Evolutionary conservation across 2,329 filamentous ascomycete genomes (phyloP).

Genomic region (Claviceps pazoutovae): DNA sequence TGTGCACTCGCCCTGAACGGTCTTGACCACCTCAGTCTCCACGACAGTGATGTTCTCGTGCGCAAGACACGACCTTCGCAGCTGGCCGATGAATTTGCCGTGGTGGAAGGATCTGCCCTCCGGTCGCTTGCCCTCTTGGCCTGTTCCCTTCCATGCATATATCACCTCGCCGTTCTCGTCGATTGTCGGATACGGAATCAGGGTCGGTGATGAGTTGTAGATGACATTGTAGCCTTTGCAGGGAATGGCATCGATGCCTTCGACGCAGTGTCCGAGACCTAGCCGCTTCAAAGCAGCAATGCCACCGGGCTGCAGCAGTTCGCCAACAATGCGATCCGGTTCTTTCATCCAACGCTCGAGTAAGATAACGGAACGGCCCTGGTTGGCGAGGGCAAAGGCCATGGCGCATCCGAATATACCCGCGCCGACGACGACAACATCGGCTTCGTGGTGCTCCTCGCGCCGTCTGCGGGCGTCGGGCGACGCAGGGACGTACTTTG

Average conservation of each 20-base stretch:
- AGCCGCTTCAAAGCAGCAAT: constrained; percentile 67
- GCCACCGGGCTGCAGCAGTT: constrained; percentile 86
- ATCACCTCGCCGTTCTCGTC: constrained; percentile 30
- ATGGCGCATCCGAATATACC: constrained; percentile 81
- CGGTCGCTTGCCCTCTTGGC: constrained; percentile 27
- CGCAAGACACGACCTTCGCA: constrained; percentile 59
- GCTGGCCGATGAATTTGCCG: constrained; percentile 74
- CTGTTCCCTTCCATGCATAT: constrained; percentile 21
- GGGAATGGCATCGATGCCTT: constrained; percentile 73
- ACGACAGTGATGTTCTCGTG: constrained; percentile 80
- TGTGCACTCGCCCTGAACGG: constrained; percentile 55
- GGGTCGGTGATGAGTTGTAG: constrained; percentile 59
- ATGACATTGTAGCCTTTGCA: constrained; percentile 81
- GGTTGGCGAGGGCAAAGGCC: constrained; percentile 70
- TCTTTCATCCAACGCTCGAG: constrained; percentile 83
- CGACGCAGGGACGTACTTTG: constrained; percentile 10
- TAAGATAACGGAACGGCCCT: constrained; percentile 80
- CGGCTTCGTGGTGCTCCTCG: constrained; percentile 47
- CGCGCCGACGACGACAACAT: constrained; percentile 84
- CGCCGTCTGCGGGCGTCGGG: constrained; percentile 31
- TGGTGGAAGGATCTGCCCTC: constrained; percentile 84
- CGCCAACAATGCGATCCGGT: constrained; percentile 90
- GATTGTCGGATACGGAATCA: constrained; percentile 65
- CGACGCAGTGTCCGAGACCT: constrained; percentile 68
- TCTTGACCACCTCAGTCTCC: constrained; percentile 71